Percentiles rank a stretch among this genome's conserved stretches.
These are phyloP conservation scores for Rhizoctonia solani DNA, from an alignment of 1,284 basidiomycete genomes.

Conservation along the genomic window DNA sequence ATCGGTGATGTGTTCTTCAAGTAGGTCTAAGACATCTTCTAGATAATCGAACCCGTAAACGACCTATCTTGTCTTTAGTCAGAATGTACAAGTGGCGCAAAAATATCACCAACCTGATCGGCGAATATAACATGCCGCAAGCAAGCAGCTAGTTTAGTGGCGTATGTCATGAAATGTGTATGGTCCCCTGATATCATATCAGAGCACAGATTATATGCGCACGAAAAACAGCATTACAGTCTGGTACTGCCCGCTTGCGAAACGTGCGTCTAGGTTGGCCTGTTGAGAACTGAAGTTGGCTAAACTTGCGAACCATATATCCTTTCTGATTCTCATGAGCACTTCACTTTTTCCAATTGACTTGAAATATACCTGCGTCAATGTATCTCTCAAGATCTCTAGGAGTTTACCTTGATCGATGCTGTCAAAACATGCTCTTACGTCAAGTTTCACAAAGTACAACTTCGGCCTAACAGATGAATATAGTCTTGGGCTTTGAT, in stretches of 20 bases:
- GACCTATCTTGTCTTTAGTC: slow-evolving; percentile 50
- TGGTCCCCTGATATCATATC: slow-evolving; percentile 60
- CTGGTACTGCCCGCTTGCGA: slow-evolving; percentile 65
- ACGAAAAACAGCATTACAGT: slow-evolving; percentile 52
- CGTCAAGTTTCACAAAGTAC: slow-evolving; percentile 96
- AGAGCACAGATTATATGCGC: not conserved
- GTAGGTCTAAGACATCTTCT: slow-evolving; percentile 67
- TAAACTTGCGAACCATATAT: slow-evolving; percentile 64
- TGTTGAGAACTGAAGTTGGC: slow-evolving; percentile 57
- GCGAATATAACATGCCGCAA: slow-evolving; percentile 82
- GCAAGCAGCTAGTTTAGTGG: slow-evolving; percentile 62
- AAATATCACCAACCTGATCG: slow-evolving; percentile 64
- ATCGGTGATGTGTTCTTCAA: slow-evolving; percentile 87
- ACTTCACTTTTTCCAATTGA: slow-evolving; percentile 21
- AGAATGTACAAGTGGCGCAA: not conserved
- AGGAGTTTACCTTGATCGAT: slow-evolving; percentile 90
- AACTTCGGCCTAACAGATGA: slow-evolving; percentile 77
- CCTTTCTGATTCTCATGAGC: slow-evolving; percentile 43
- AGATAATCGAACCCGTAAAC: slow-evolving; percentile 62
- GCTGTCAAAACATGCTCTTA: slow-evolving; percentile 94
- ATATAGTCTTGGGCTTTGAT: slow-evolving; percentile 12
- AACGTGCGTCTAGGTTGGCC: slow-evolving; percentile 62
- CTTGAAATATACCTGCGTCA: slow-evolving; percentile 21
- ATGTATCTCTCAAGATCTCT: slow-evolving; percentile 68
- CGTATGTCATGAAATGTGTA: slow-evolving; percentile 71